These are phyloP conservation scores for Pezicula rhizophila DNA, from an alignment of 2,329 filamentous ascomycete species.

Conservation along the genomic window DNA sequence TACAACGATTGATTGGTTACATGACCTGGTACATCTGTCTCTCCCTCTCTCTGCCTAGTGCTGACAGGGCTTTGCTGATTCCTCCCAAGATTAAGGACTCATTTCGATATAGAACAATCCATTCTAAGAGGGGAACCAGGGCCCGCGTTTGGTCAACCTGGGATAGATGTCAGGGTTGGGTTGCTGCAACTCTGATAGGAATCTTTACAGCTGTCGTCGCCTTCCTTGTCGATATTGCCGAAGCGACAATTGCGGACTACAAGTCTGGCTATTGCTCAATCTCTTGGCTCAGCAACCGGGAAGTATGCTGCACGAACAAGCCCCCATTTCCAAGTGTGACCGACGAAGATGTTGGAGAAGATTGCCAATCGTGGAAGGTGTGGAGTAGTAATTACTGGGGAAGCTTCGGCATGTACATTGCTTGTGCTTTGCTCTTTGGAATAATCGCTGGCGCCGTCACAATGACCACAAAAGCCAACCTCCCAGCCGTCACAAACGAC, in stretches of 20 bases:
- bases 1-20: conserved; percentile 56
- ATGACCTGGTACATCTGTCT: conserved; percentile 40
- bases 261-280: conserved; percentile 48
- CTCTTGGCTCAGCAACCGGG: conserved; percentile 39
- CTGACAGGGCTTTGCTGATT: background rate
- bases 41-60: background rate
- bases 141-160: conserved; percentile 33
- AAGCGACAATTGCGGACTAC: conserved; percentile 49
- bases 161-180: conserved; percentile 49
- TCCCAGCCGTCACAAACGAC: conserved; percentile 35
- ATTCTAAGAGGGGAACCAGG: conserved; percentile 35
- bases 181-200: conserved; percentile 48
- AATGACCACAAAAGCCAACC: conserved; percentile 40
- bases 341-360: conserved; percentile 18
- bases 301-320: conserved; percentile 40
- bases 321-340: conserved; percentile 5
- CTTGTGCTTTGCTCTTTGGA: conserved; percentile 41
- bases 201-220: conserved; percentile 48
- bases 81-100: conserved; percentile 45
- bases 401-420: conserved; percentile 42
- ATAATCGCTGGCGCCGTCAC: conserved; percentile 42
- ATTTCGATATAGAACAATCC: conserved; percentile 42
- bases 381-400: conserved; percentile 29
- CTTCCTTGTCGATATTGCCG: conserved; percentile 48
- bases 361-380: conserved; percentile 16